These are phyloP conservation scores for Geotrichum candidum DNA, from an alignment of 1,139 yeast genomes.

Conservation along the genomic window DNA sequence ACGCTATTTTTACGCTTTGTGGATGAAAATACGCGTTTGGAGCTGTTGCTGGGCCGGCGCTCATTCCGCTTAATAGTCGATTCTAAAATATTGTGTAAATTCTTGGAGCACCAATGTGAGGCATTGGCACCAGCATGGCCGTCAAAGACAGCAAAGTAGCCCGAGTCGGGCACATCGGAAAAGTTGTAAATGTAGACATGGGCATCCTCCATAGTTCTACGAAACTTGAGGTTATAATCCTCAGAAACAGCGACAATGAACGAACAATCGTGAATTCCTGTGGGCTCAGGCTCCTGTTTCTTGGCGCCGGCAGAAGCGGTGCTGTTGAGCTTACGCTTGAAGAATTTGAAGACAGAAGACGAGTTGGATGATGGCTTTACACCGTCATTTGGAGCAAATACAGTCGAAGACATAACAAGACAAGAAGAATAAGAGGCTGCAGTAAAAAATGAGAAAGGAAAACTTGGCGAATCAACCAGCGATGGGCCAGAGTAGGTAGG, in stretches of 20 bases:
- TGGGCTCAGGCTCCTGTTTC: slow-evolving; percentile 11
- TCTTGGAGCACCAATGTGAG: slow-evolving; percentile 93
- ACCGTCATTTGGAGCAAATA: slow-evolving; percentile 9
- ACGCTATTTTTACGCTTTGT: background rate
- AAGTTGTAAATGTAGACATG: slow-evolving; percentile 91
- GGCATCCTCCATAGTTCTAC: slow-evolving; percentile 94
- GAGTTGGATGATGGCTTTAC: slow-evolving; percentile 1
- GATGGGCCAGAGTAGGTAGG: no score
- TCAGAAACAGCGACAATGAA: slow-evolving; percentile 78
- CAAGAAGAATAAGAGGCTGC: background rate
- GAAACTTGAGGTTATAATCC: slow-evolving; percentile 70
- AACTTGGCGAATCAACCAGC: no score
- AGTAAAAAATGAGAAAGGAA: background rate
- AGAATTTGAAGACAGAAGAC: slow-evolving; percentile 8
- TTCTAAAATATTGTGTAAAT: slow-evolving; percentile 64
- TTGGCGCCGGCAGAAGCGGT: slow-evolving; percentile 18
- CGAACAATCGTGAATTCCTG: slow-evolving; percentile 25
- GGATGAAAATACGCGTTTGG: background rate
- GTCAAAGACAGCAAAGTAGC: slow-evolving; percentile 91
- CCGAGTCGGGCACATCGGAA: slow-evolving; percentile 86
- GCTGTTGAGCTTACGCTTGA: slow-evolving; percentile 12
- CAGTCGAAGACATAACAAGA: slow-evolving; percentile 9
- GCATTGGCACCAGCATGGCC: slow-evolving; percentile 96
- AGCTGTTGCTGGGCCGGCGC: background rate
- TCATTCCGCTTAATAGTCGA: slow-evolving; percentile 38